A percentile compares a stretch with the other conserved stretches of the same genome.
phyloP scores from a whole-genome alignment of 371 early-diverging fungal species.

The Apophysomyces elegans region DNA sequence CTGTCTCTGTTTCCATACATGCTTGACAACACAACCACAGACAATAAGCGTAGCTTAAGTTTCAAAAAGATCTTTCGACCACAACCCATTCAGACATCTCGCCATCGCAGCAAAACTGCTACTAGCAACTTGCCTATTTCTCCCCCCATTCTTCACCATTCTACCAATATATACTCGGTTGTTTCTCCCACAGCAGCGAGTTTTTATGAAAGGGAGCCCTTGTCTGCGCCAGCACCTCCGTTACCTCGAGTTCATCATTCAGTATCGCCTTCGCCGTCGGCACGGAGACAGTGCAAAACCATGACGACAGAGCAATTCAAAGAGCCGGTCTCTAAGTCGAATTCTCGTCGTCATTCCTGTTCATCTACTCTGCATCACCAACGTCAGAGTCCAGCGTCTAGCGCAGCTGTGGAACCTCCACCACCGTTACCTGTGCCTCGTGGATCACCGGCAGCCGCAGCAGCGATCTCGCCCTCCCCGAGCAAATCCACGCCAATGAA shows the following conservation, averaged over 20 bases:
- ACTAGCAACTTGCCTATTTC: constrained; percentile 18
- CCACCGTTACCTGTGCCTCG: constrained; percentile 8
- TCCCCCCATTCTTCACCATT: constrained; percentile 18
- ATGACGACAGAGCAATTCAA: constrained; percentile 10
- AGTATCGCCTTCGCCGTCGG: constrained; percentile 4
- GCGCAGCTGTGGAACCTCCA: background rate
- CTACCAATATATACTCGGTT: constrained; percentile 15
- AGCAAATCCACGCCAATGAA: constrained; percentile 23
- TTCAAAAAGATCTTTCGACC: constrained; percentile 22
- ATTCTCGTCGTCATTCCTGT: constrained; percentile 8
- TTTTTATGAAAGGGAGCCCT: background rate
- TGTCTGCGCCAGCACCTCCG: background rate
- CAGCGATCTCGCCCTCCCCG: constrained; percentile 15
- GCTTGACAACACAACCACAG: constrained; percentile 18
- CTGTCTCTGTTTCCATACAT: constrained; percentile 4
- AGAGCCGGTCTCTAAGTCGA: constrained; percentile 9
- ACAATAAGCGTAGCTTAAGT: constrained; percentile 13
- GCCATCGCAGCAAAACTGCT: constrained; percentile 11
- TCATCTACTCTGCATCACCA: constrained; percentile 8
- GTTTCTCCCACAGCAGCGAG: constrained; percentile 16
- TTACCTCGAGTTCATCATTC: constrained; percentile 4
- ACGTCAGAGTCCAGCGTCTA: background rate
- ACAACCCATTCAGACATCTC: constrained; percentile 4
- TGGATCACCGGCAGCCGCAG: constrained; percentile 23
- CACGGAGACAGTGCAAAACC: constrained; percentile 3